A percentile compares a stretch with the other conserved stretches of the same genome.
Conservation (phyloP, 225 moss, liverwort and hornwort genomes). For the Pseudoscleropodium purum region DNA sequence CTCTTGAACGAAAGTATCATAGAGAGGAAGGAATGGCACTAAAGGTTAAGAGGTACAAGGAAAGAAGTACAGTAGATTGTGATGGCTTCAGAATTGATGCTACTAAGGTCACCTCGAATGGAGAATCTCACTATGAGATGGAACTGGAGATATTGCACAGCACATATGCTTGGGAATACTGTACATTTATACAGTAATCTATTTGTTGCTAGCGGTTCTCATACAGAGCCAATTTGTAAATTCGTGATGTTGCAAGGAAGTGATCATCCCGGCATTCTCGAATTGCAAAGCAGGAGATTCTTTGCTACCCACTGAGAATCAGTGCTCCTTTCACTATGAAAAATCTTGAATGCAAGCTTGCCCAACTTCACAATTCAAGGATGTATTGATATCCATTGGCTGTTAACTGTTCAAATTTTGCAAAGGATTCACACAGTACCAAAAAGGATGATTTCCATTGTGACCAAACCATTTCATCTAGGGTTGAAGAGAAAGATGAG, state of each 20-base stretch:
- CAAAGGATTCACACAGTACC: too few species aligned
- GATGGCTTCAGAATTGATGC: too few species aligned
- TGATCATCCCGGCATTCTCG: not conserved
- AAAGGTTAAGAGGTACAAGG: too few species aligned
- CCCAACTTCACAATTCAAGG: not conserved
- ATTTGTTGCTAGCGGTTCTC: too few species aligned
- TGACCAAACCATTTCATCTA: not conserved
- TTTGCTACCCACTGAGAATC: not conserved
- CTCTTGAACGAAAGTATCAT: too few species aligned
- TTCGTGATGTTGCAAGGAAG: not conserved
- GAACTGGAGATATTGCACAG: too few species aligned
- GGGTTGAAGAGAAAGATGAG: not conserved
- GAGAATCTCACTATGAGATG: too few species aligned
- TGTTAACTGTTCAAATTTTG: not conserved
- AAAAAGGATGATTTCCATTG: accelerated
- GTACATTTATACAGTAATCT: too few species aligned
- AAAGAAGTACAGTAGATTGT: too few species aligned
- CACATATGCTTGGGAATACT: too few species aligned
- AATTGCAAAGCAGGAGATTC: not conserved
- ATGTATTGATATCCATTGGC: not conserved
- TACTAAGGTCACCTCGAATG: too few species aligned
- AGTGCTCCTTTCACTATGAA: not conserved
- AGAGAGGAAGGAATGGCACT: too few species aligned
- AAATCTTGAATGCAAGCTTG: not conserved
- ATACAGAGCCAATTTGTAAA: not conserved